Conservation (phyloP, 495 filamentous ascomycete genomes). For the Aspergillus funiculosus region DNA sequence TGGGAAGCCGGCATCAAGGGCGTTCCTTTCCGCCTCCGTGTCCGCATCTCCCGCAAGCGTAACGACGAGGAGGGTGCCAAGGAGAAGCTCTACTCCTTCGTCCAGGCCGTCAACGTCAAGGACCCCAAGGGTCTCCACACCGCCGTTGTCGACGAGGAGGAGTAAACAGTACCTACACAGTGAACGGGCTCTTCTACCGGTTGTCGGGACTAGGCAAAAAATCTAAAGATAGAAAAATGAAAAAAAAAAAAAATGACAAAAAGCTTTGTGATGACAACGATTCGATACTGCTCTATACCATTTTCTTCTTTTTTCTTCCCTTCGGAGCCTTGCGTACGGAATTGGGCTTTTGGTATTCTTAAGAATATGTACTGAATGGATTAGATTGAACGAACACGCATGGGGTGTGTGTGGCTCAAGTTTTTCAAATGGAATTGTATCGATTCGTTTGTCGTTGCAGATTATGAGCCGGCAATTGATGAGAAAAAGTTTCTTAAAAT, state of each 20-base stretch:
- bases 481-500: no score
- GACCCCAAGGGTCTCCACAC: slow-evolving; percentile 94
- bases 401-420: no score
- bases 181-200: slow-evolving; percentile 27
- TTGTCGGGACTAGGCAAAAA: slow-evolving; percentile 4
- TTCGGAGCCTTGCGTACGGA: no score
- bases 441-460: no score
- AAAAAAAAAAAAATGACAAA: slow-evolving; percentile 13
- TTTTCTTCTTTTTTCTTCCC: neutral
- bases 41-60: slow-evolving; percentile 98
- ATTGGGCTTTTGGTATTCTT: no score
- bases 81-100: slow-evolving; percentile 97
- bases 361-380: no score
- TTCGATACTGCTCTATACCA: neutral
- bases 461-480: no score
- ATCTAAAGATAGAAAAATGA: neutral
- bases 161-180: no score
- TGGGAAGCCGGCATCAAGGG: slow-evolving; percentile 99
- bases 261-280: slow-evolving; percentile 6
- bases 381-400: no score
- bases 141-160: slow-evolving; percentile 61
- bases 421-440: no score
- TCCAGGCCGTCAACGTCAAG: slow-evolving; percentile 99
- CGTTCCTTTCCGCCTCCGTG: slow-evolving; percentile 89
- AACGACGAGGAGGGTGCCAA: slow-evolving; percentile 99